phyloP scores from a whole-genome alignment of 2,329 filamentous ascomycete species.

The Helotiales sp. region DNA sequence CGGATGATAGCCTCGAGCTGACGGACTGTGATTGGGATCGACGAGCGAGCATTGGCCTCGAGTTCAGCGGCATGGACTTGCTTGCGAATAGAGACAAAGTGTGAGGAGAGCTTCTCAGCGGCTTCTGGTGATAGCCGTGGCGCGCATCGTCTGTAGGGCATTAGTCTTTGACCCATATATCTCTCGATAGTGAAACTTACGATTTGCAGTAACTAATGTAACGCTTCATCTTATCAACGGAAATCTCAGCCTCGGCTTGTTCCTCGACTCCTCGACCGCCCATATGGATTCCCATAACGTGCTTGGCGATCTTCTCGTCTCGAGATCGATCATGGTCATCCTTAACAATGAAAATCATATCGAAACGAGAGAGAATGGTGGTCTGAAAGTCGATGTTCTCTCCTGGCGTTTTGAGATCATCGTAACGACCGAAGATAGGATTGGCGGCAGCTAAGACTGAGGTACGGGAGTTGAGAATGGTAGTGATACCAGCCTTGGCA shows the following conservation, averaged over 20 bases:
- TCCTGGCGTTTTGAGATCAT: conserved; percentile 94
- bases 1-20: conserved; percentile 97
- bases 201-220: conserved; percentile 98
- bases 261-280: conserved; percentile 82
- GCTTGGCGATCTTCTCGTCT: conserved; percentile 90
- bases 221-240: conserved; percentile 94
- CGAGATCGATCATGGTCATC: conserved; percentile 89
- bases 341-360: conserved; percentile 99
- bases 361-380: conserved; percentile 95
- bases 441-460: conserved; percentile 95
- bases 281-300: conserved; percentile 98
- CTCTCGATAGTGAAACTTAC: conserved; percentile 50
- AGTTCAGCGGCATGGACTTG: conserved; percentile 92
- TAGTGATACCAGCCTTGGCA: conserved; percentile 97
- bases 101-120: conserved; percentile 91
- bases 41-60: conserved; percentile 85
- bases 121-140: conserved; percentile 88
- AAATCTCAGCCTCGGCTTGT: conserved; percentile 80
- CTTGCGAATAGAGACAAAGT: conserved; percentile 93
- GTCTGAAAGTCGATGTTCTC: conserved; percentile 99
- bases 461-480: conserved; percentile 92
- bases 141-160: conserved; percentile 72
- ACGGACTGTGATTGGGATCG: conserved; percentile 95
- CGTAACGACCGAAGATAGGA: conserved; percentile 95
- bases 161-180: conserved; percentile 6